Percentiles rank a stretch among this genome's conserved stretches.
Conservation (phyloP, 306 rosid genomes). For the Medicago truncatula region MtrunA17r5.0-ANR NC_053045.1:41545501-41546000, state of each 20-base stretch:
- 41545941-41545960: neutral
- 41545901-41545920: neutral
- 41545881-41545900: neutral
- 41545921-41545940: neutral
- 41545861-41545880: neutral
- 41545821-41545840: neutral
- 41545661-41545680: conserved; percentile 9
- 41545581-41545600: conserved; percentile 19
- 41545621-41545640: conserved; percentile 17
- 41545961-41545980: neutral
- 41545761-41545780: too few species aligned
- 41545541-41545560: neutral
- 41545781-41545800: too few species aligned
- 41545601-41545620: neutral
- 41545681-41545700: neutral
- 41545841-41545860: conserved; percentile 2
- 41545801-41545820: neutral
- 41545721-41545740: conserved; percentile 4
- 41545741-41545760: conserved; percentile 22
- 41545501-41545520: neutral
- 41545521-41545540: neutral
- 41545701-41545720: neutral
- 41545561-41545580: neutral
- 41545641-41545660: conserved; percentile 7
- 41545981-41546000: too few species aligned